Percentiles rank a stretch among this genome's conserved stretches.
phyloP scores from a whole-genome alignment of 371 early-diverging fungal species.

The Dinochytrium kinnereticum region DNA sequence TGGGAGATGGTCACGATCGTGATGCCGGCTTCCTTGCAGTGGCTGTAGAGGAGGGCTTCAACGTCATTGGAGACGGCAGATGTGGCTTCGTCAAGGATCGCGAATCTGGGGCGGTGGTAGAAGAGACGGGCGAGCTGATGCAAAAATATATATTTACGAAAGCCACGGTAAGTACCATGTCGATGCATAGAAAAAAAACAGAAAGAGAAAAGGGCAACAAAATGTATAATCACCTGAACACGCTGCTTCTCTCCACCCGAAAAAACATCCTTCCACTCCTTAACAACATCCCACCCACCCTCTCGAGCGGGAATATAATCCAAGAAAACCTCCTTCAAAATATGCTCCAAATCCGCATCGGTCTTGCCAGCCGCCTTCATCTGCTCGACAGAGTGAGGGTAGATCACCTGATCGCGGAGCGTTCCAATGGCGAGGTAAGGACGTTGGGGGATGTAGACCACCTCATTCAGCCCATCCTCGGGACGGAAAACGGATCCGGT shows the following conservation, averaged over 20 bases:
- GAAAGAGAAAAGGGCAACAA: neutral
- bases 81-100: conserved; percentile 61
- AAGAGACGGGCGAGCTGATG: conserved; percentile 55
- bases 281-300: conserved; percentile 58
- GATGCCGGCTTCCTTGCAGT: conserved; percentile 51
- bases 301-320: conserved; percentile 57
- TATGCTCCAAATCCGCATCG: conserved; percentile 49
- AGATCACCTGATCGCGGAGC: conserved; percentile 79
- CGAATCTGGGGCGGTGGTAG: conserved; percentile 58
- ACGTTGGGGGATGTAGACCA: conserved; percentile 88
- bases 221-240: conserved; percentile 24
- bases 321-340: conserved; percentile 54
- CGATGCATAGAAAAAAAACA: neutral
- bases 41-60: conserved; percentile 54
- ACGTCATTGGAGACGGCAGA: conserved; percentile 58
- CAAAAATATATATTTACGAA: neutral
- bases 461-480: conserved; percentile 55
- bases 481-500: conserved; percentile 75
- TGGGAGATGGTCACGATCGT: conserved; percentile 64
- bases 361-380: conserved; percentile 48
- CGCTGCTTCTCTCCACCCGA: conserved; percentile 58
- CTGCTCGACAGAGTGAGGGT: conserved; percentile 53
- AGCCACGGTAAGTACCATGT: neutral
- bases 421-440: conserved; percentile 87
- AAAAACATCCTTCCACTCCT: conserved; percentile 66